Evolutionary conservation across 352 stramenopile genomes (phyloP).

Genomic region (Phytophthora rubi): DNA sequence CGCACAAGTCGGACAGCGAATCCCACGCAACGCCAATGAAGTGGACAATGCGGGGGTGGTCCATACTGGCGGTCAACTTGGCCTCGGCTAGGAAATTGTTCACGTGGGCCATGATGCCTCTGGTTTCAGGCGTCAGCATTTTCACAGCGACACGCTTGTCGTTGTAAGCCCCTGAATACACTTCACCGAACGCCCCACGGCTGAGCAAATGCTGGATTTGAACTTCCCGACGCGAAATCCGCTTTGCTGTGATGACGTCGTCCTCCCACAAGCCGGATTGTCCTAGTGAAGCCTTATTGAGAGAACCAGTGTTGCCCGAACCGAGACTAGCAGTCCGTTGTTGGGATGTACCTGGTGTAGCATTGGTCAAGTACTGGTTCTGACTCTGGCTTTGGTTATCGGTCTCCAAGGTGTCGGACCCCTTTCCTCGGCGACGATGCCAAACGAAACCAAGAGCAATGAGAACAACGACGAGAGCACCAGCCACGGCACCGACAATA

Average conservation of each 20-base stretch:
- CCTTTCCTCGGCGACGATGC: no score
- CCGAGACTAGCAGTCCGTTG: no score
- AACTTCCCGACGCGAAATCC: neutral
- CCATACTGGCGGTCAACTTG: neutral
- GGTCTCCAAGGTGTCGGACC: no score
- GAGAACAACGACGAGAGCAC: no score
- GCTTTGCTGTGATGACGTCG: neutral
- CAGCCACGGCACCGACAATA: no score
- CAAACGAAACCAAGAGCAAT: no score
- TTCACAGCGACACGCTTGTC: neutral
- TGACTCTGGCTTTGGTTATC: no score
- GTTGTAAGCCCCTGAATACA: neutral
- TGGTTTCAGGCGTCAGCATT: neutral
- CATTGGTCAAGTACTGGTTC: no score
- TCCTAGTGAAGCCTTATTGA: no score
- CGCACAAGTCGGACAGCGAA: neutral
- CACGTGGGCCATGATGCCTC: neutral
- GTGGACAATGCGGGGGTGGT: neutral
- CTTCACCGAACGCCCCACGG: neutral
- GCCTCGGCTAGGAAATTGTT: neutral
- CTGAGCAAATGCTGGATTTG: neutral
- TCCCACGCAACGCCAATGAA: neutral
- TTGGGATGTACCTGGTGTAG: no score
- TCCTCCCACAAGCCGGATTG: neutral
- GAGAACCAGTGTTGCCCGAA: no score